A percentile compares a stretch with the other conserved stretches of the same genome.
phyloP scores from a whole-genome alignment of 768 basidiomycete species.

The Naganishia antarctica region DNA sequence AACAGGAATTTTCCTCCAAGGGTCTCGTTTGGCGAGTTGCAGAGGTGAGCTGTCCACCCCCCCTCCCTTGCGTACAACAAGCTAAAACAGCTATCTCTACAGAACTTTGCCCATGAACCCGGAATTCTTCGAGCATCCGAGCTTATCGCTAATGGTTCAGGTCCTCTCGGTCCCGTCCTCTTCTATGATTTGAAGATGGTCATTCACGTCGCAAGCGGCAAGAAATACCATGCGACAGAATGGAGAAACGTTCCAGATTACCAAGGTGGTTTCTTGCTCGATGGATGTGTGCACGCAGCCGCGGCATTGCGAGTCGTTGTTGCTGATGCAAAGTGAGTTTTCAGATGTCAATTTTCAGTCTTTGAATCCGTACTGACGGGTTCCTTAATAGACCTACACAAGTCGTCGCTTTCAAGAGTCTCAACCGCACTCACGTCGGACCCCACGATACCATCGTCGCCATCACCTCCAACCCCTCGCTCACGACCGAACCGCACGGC shows the following conservation, averaged over 20 bases:
- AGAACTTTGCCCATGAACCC: constrained; percentile 33
- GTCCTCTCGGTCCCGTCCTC: constrained; percentile 67
- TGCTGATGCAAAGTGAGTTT: constrained; percentile 60
- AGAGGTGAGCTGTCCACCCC: constrained; percentile 56
- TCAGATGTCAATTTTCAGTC: neutral
- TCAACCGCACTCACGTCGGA: constrained; percentile 66
- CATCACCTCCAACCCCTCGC: constrained; percentile 31
- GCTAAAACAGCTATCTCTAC: constrained; percentile 36
- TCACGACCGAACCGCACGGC: constrained; percentile 35
- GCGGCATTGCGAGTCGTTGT: constrained; percentile 61
- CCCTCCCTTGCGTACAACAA: constrained; percentile 53
- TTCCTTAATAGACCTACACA: constrained; percentile 34
- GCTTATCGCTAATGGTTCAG: constrained; percentile 38
- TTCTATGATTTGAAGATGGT: constrained; percentile 62
- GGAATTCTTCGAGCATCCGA: constrained; percentile 21
- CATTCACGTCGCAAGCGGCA: constrained; percentile 59
- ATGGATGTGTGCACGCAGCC: constrained; percentile 49
- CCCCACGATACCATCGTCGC: constrained; percentile 70
- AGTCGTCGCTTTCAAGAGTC: constrained; percentile 62
- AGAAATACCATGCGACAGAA: constrained; percentile 73
- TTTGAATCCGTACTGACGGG: neutral
- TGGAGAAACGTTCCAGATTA: constrained; percentile 76
- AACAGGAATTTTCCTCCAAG: constrained; percentile 61
- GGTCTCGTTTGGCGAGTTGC: constrained; percentile 75
- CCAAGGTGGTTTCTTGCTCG: constrained; percentile 62